Evolutionary conservation across 495 filamentous ascomycete genomes (phyloP), one percentile per base, ranked within the genome.

Genomic region (Symbiotaphrina buchneri): DNA sequence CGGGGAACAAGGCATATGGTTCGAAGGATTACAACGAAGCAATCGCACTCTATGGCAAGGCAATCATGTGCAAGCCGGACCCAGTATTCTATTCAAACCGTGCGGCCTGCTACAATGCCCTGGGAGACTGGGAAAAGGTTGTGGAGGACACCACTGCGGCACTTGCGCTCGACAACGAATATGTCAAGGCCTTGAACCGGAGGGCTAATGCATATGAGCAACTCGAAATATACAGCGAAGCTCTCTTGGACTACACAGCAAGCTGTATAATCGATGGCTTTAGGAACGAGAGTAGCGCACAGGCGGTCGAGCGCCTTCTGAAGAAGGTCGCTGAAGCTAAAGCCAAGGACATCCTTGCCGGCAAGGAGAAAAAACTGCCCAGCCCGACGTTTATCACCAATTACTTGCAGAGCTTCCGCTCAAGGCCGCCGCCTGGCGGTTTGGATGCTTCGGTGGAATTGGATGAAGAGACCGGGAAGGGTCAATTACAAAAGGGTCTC

Each of bases 211-310:
- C 87, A 23, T 95, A 95, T 48, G 87, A 99, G 53, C 77, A 94
- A 43, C 61, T 87, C 4, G 71, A 68, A 31, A 76, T 74, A 47
- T 92, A 72, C 60, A 90, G 82, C 58, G 82, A 92, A 43, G 90
- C 87, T 28, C 70, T 99, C 14, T 65, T 99, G 19, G 87, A 99
- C 52, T 95, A 83, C 52, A 99, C 87, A 11, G 90, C 90, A 24
- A 92, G 82, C 60, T 99, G 87, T 56, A 99, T 99, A 43, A 92
- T 99, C 49, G 90, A 95, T 54, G 70, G 69, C 28, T 99, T 99
- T 62, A 68, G 70, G 47, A 94, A 87, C 51, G 76, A 92, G 41
- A 54, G 61, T 31, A 87, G 75, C 44, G 83, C 85, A 10, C 67
- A 84, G 46, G 70, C 80, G 14, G 82, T 99, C 5, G 87, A 99